Base-by-base conservation (phyloP, 495 filamentous ascomycete genomes). In the Penicillium angulare region DNA sequence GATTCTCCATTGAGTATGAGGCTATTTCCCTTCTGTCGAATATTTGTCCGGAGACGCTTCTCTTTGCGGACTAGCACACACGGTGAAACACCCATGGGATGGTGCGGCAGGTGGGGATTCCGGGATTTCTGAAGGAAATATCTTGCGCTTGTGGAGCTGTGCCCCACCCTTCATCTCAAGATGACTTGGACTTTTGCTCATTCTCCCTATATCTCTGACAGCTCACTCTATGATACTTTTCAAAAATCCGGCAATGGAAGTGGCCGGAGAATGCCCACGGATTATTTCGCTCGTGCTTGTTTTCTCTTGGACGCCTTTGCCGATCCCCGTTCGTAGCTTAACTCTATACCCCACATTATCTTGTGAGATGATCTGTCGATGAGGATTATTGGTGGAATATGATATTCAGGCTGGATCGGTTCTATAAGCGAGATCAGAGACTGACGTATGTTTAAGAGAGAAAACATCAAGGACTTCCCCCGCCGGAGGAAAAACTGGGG, bases 81-180 rank as follows among this genome's bases (percentile, higher is more conserved):
- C 18, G 35, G 18, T 49, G 47, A 49, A 49, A 49, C 47, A 26
- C 26, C 47, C 23, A 34, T 48, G 21, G 31, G 24, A 49, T 39
- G 36, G 20, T 49, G 36, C 38, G 38, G 38, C 38, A 21, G 38
- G 38, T 24, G 38, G 38, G 21, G 38, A 20, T 20, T 22, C 17
- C 16, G 35, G 17, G 18, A 39, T 5, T 9, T 6, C 10, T 39
- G 36, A 24, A 13, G 22, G 7, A 9, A 31, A 7, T 31, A 9
- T 31, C 27, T 31, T 6, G 2, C n/a, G n/a, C n/a, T n/a, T n/a
- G n/a, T n/a, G n/a, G n/a, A n/a, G n/a, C n/a, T n/a, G n/a, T n/a
- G n/a, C n/a, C n/a, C n/a, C n/a, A n/a, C n/a, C n/a, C n/a, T n/a
- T n/a, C n/a, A n/a, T n/a, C n/a, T n/a, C n/a, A n/a, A n/a, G n/a